A percentile compares a stretch with the other conserved stretches of the same genome.
These are phyloP conservation scores for Xylaria curta DNA, from an alignment of 495 filamentous ascomycete species.

Conservation along the genomic window DNA sequence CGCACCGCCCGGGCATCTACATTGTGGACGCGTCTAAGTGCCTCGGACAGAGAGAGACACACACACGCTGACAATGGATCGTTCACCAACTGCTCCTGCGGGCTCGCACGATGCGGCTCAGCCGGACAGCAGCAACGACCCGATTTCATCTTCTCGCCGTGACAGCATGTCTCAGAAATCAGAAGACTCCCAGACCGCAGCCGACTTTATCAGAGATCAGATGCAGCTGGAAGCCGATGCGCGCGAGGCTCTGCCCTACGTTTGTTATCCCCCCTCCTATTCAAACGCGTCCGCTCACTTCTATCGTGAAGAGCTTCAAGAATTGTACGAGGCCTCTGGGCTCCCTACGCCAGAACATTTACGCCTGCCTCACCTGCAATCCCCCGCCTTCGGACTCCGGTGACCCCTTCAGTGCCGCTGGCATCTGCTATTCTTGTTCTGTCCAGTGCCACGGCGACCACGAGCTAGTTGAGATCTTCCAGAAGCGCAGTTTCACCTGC, in stretches of 20 bases:
- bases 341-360: conserved; percentile 82
- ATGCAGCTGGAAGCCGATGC: conserved; percentile 92
- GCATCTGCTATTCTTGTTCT: conserved; percentile 94
- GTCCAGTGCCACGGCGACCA: conserved; percentile 97
- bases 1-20: conserved; percentile 16
- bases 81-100: conserved; percentile 32
- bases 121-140: conserved; percentile 22
- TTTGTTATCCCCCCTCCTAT: conserved; percentile 40
- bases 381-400: conserved; percentile 65
- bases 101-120: conserved; percentile 31
- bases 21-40: conserved; percentile 22
- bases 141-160: conserved; percentile 35
- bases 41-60: background rate
- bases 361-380: conserved; percentile 91
- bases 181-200: conserved; percentile 81
- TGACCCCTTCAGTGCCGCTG: conserved; percentile 74
- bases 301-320: conserved; percentile 74
- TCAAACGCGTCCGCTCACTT: conserved; percentile 11
- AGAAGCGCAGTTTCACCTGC: conserved; percentile 92
- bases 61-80: conserved; percentile 36
- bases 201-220: conserved; percentile 90
- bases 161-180: conserved; percentile 72
- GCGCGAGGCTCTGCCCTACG: conserved; percentile 91
- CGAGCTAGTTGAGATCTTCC: conserved; percentile 93
- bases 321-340: conserved; percentile 89